phyloP scores from a whole-genome alignment of 352 stramenopile species.

The Phytophthora ohioensis region DNA sequence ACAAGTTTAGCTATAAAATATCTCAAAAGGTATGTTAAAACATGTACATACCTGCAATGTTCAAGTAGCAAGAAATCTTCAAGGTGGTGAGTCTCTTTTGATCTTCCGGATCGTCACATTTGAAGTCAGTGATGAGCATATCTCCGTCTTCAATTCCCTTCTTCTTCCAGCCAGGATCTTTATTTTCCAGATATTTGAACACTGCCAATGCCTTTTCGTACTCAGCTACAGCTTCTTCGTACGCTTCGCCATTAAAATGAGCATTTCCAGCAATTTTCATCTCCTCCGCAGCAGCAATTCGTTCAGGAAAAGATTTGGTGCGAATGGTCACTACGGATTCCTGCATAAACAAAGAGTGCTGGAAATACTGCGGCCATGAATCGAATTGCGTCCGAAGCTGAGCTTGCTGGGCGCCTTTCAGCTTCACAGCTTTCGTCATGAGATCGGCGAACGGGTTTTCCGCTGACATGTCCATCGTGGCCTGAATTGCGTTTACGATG shows the following conservation, averaged over 20 bases:
- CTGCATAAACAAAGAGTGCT: constrained; percentile 91
- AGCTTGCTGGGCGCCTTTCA: constrained; percentile 85
- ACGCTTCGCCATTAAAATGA: constrained; percentile 53
- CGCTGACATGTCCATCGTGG: constrained; percentile 65
- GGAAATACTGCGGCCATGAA: constrained; percentile 86
- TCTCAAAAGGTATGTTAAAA: background rate
- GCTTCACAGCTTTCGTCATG: constrained; percentile 88
- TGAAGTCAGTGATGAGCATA: constrained; percentile 66
- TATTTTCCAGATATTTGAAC: constrained; percentile 87
- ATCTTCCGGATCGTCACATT: constrained; percentile 52
- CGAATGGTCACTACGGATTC: constrained; percentile 67
- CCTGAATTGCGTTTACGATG: background rate
- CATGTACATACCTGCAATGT: constrained; percentile 71
- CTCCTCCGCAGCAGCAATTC: constrained; percentile 57
- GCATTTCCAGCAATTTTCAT: constrained; percentile 81
- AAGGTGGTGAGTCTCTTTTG: constrained; percentile 59
- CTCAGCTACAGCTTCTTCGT: constrained; percentile 81
- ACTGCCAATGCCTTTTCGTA: constrained; percentile 88
- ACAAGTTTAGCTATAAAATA: background rate
- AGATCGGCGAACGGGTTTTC: constrained; percentile 85
- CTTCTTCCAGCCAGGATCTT: constrained; percentile 85
- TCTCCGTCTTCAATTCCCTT: constrained; percentile 88
- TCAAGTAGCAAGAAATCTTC: constrained; percentile 81
- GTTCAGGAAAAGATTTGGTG: constrained; percentile 55
- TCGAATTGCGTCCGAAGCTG: constrained; percentile 78